A percentile compares a stretch with the other conserved stretches of the same genome.
phyloP scores from a whole-genome alignment of 768 basidiomycete genomes.

The Panus rudis region DNA sequence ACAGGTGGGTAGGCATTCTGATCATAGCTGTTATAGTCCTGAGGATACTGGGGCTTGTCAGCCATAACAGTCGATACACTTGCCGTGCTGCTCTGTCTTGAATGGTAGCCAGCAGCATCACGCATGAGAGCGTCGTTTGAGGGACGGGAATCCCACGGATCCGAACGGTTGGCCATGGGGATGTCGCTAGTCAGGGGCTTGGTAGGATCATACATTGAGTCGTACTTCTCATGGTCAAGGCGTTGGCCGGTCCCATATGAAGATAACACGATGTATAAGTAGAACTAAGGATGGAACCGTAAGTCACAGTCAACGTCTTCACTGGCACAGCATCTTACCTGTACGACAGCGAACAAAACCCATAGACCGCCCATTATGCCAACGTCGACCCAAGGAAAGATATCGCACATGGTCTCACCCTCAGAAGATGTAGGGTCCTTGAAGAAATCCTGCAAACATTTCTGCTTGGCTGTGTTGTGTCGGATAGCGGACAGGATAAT shows the following conservation, averaged over 20 bases:
- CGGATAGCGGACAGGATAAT: conserved; percentile 71
- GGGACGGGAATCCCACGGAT: conserved; percentile 63
- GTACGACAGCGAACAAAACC: conserved; percentile 70
- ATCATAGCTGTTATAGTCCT: conserved; percentile 17
- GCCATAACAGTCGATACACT: conserved; percentile 51
- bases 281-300: conserved; percentile 33
- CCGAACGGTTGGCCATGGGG: conserved; percentile 54
- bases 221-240: conserved; percentile 76
- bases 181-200: conserved; percentile 51
- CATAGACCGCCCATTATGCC: conserved; percentile 90
- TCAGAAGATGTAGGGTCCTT: conserved; percentile 35
- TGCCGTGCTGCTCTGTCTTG: conserved; percentile 45
- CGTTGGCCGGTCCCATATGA: conserved; percentile 71
- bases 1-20: conserved; percentile 15
- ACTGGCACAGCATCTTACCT: conserved; percentile 41
- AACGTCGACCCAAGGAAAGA: conserved; percentile 89
- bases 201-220: conserved; percentile 57
- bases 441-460: conserved; percentile 61
- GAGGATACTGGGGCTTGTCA: conserved; percentile 28
- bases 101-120: conserved; percentile 31
- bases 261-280: conserved; percentile 40
- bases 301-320: conserved; percentile 21
- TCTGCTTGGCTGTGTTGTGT: conserved; percentile 62
- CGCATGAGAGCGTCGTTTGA: conserved; percentile 35
- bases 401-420: conserved; percentile 71